Base-by-base conservation (phyloP, 208 protist genomes). In the Lotmaria passim region DNA sequence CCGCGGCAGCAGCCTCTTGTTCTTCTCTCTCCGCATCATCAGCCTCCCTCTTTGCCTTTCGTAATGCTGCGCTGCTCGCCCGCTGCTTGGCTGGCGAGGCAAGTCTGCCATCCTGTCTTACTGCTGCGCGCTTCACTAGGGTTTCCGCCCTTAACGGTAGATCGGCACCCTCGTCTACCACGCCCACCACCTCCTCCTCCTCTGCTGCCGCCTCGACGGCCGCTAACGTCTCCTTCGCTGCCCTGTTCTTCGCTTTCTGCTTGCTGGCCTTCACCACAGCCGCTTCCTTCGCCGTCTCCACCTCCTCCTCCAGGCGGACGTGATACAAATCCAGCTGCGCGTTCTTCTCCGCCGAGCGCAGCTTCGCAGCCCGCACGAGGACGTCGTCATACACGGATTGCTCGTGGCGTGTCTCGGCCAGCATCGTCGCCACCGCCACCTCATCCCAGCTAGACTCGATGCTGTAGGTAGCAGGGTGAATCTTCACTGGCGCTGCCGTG, bases 351-450 rank as follows among this genome's bases (percentile, higher is more conserved):
- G 56, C 23, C 2, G 70, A 61, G 19, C 89, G 86, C 55, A 94
- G 80, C 38, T 75, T 50, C 12, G 77, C 51, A 0, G 85, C 86
- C 19, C 87, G 69, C 7, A 81, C 63, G 24, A 95, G 71, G 11
- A 93, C 69, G 75, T 93, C 86, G 73, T 95, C 89, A 66, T 95
- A 95, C 14, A 95, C 89, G 6, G 80, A 91, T 17, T 77, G 71
- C 12, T 73, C 72, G 30, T 44, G 24, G n/a, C 89, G 79, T 12
- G 86, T 91, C 56, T 86, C 78, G 2, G 80, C 78, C 3, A 95
- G 75, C 76, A 86, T 53, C 23, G 65, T 81, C 11, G 89, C 86
- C 28, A 95, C 84, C 10, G 56, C 36, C 0, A 93, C 82, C 47
- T 95, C 86, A 50, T 74, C 78, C 48, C 90, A 55, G 24, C 3